Evolutionary conservation across 805 yeast genomes (phyloP).

Genomic region (Kodamaea hsintzibuensis): DNA sequence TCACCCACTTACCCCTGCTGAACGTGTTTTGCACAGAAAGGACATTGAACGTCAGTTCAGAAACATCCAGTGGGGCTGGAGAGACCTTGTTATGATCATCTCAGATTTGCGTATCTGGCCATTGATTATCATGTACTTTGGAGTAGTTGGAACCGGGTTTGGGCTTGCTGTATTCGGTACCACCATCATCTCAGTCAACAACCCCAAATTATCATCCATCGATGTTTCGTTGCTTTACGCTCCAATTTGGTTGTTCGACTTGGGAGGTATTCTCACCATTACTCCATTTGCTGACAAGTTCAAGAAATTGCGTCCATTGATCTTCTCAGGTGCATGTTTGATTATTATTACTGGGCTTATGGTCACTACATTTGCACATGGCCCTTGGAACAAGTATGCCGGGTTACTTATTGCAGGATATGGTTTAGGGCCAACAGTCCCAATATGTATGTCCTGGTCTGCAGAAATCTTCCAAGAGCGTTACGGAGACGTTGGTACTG

Average conservation of each 20-base stretch:
- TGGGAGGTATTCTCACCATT: slow-evolving; percentile 68
- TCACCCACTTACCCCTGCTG: slow-evolving; percentile 55
- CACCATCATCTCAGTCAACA: slow-evolving; percentile 64
- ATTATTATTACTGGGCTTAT: slow-evolving; percentile 75
- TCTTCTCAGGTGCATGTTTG: slow-evolving; percentile 61
- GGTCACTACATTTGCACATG: slow-evolving; percentile 73
- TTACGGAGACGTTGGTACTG: slow-evolving; percentile 84
- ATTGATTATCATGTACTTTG: slow-evolving; percentile 82
- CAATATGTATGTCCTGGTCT: slow-evolving; percentile 82
- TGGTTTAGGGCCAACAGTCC: slow-evolving; percentile 90
- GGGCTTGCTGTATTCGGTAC: slow-evolving; percentile 87
- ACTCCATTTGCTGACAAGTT: slow-evolving; percentile 80
- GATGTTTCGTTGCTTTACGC: slow-evolving; percentile 76
- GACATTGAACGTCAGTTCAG: slow-evolving; percentile 60
- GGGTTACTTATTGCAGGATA: slow-evolving; percentile 82
- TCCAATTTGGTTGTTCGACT: slow-evolving; percentile 88
- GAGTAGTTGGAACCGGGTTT: slow-evolving; percentile 89
- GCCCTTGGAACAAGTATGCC: slow-evolving; percentile 74
- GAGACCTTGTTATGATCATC: slow-evolving; percentile 55
- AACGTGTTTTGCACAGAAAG: slow-evolving; percentile 53
- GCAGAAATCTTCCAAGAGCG: slow-evolving; percentile 69
- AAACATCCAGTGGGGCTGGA: slow-evolving; percentile 54
- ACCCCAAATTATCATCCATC: slow-evolving; percentile 63
- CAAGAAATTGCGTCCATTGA: slow-evolving; percentile 56
- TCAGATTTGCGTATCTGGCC: slow-evolving; percentile 77